Conservation (phyloP, 306 rosid genomes). For the barrel medic (Medicago truncatula) region DNA sequence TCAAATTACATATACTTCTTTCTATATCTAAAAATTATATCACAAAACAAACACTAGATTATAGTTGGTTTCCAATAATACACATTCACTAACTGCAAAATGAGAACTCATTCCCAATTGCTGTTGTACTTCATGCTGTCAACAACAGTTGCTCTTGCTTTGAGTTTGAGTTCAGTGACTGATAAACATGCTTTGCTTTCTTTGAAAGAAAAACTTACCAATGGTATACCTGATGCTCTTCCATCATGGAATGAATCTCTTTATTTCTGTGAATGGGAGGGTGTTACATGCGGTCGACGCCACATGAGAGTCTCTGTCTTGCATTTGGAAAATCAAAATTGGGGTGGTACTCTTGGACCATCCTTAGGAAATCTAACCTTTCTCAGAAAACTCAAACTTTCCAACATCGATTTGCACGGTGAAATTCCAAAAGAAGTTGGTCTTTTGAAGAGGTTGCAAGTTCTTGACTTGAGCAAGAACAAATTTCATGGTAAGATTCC, state of each 20-base stretch:
- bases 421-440: background rate
- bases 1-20: background rate
- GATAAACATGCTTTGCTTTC: slow-evolving; percentile 35
- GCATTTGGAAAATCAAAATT: slow-evolving; percentile 6
- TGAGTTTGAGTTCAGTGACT: slow-evolving; percentile 19
- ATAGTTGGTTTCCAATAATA: background rate
- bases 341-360: slow-evolving; percentile 41
- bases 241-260: slow-evolving; percentile 49
- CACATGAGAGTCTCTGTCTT: slow-evolving; percentile 35
- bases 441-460: background rate
- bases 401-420: slow-evolving; percentile 1
- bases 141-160: background rate
- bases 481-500: slow-evolving; percentile 28
- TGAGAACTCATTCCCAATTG: background rate
- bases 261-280: slow-evolving; percentile 13
- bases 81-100: background rate
- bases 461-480: background rate
- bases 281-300: slow-evolving; percentile 4
- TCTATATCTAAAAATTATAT: background rate
- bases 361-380: slow-evolving; percentile 43
- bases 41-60: background rate
- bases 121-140: background rate
- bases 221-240: slow-evolving; percentile 23
- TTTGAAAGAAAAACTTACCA: slow-evolving; percentile 39
- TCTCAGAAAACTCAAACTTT: background rate